Base-by-base conservation (phyloP, 306 rosid species). In the Begonia loranthoides region DNA sequence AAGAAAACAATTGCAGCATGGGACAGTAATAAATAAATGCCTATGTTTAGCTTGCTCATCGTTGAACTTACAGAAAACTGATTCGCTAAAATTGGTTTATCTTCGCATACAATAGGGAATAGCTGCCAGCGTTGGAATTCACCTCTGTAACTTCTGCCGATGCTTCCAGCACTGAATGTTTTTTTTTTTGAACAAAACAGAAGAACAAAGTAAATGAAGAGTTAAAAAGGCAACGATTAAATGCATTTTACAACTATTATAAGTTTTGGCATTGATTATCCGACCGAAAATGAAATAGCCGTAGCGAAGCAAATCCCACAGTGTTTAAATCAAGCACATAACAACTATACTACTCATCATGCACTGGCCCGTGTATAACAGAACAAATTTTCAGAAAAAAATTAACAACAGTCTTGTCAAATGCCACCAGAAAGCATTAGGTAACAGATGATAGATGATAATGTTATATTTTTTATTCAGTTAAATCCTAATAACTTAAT, bases 81-180 rank as follows among this genome's bases (percentile, higher is more conserved):
- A 73, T 89, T 81, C 50, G 94, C 95, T 63, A 89, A 72, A 76
- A 84, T 73, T 45, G 97, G 90, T 60, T 79, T 85, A 49, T 84
- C 97, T 72, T 89, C 81, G 47, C 90, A 89, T 46, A 4, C 50
- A 61, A 39, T 59, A n/a, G 95, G 89, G 67, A 77, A 79, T 46
- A 89, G 65, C 65, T 89, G 95, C 93, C 80, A 89, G 28, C 97
- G 83, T 77, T 89, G 95, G 75, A 89, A 89, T 52, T 84, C 87
- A 28, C 97, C 97, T 68, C 54, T 70, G 57, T 67, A 77, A 72
- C 90, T 76, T 79, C 95, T 82, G 41, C 95, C 97, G 24, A 89
- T 89, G 80, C 90, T 84, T 79, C 97, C 97, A 21, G 82, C 69
- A 52, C 97, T 89, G 75, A 43, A 60, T 55, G n/a, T n/a, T n/a